Base-by-base conservation (phyloP, 2,329 filamentous ascomycete genomes). In the Aureobasidium subglaciale region DNA sequence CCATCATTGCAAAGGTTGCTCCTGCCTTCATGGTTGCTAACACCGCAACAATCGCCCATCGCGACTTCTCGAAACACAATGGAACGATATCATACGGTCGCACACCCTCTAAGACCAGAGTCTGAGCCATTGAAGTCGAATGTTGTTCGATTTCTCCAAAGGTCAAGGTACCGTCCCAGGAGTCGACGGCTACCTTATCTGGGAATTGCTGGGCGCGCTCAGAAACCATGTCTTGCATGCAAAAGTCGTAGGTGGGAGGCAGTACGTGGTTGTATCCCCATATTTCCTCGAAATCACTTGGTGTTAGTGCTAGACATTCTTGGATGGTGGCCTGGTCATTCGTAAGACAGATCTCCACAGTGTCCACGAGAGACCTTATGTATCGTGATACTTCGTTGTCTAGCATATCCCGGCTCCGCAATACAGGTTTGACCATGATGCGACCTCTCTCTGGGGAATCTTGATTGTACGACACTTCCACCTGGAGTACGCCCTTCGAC, bases 11-110 rank as follows among this genome's bases (percentile, higher is more conserved):
- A 18, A 63, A 62, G 15, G 63, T 60, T 8, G 59, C 63, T 27
- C 67, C 66, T 11, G 63, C 63, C 58, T 69, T 69, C 58, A 69
- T 63, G n/a, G 59, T 54, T 25, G 58, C 65, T 41, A 63, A 55
- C 40, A 65, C 63, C 18, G 60, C 64, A 35, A 67, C 60, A 32
- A 59, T 59, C 38, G 58, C 62, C 63, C 63, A 67, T 56, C 55
- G 59, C 16, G 61, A 64, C 49, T 66, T 66, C 41, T 64, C 60
- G 24, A 66, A 61, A 55, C 59, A 64, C 7, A 65, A 29, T 6
- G 63, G 58, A 6, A 67, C 60, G 10, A 62, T 43, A 0, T 55
- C 54, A 4, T 59, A 57, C 9, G 57, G 56, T 6, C 34, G 35
- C 7, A 62, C 38, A 13, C 58, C 56, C n/a, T 53, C 16, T 8